phyloP scores from a whole-genome alignment of 1,284 basidiomycete species.

The Marasmius sp. region DNA sequence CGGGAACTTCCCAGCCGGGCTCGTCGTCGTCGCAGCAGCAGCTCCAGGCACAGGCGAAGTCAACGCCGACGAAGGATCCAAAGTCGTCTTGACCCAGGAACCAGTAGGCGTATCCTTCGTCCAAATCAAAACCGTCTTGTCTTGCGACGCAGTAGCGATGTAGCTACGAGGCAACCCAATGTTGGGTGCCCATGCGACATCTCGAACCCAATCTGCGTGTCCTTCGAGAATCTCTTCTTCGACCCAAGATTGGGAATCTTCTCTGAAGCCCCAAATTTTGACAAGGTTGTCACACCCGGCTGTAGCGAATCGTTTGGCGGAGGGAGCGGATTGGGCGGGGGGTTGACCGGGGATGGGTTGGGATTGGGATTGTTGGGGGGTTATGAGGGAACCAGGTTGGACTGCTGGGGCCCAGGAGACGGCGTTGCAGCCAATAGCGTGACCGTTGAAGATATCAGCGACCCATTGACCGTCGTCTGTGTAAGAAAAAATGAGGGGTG shows the following conservation, averaged over 20 bases:
- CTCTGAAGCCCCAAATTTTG: constrained; percentile 89
- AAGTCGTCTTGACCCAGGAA: constrained; percentile 83
- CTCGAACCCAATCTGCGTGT: constrained; percentile 96
- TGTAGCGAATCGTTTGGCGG: constrained; percentile 87
- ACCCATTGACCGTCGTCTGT: constrained; percentile 96
- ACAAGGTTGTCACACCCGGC: constrained; percentile 97
- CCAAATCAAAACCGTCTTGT: constrained; percentile 94
- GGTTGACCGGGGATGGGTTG: constrained; percentile 40
- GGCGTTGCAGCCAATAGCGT: constrained; percentile 95
- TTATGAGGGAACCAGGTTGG: constrained; percentile 80
- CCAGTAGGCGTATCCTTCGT: constrained; percentile 80
- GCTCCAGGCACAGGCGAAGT: constrained; percentile 41
- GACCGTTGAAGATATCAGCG: constrained; percentile 93
- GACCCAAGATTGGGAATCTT: constrained; percentile 80
- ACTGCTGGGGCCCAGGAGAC: constrained; percentile 98
- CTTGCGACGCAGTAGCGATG: constrained; percentile 95
- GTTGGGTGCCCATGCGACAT: constrained; percentile 97
- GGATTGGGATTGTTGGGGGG: constrained; percentile 48
- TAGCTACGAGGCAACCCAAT: constrained; percentile 94
- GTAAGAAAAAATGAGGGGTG: not conserved
- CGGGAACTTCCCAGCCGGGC: constrained; percentile 76
- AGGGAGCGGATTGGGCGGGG: constrained; percentile 37
- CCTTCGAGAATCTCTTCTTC: constrained; percentile 89
- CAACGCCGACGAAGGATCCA: constrained; percentile 72
- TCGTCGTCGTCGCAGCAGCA: constrained; percentile 41